Base-by-base conservation (phyloP, 1,284 basidiomycete genomes). In the Cryptococcus maquisensis region DNA sequence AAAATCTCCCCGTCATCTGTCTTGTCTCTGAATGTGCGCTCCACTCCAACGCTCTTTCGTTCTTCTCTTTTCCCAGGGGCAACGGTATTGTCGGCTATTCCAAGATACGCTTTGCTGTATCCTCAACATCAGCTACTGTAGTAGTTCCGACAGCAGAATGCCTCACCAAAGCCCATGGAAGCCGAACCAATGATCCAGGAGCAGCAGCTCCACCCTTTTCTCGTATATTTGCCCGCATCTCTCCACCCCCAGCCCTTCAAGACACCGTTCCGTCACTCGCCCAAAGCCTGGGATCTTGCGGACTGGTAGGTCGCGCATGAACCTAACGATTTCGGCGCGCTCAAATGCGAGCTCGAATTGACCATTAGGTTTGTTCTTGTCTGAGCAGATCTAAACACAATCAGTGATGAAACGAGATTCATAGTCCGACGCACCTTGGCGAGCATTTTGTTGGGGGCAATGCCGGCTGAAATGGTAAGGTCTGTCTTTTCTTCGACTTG, bases 311-410 rank as follows among this genome's bases (percentile, higher is more conserved):
- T 71, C 72, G 13, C 71, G 56, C 70, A 76, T 73, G 75, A 96
- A 97, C 0, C 76, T 76, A 41, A 81, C 81, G 62, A 95, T 86
- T 1, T 81, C 79, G 21, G 83, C 72, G 1, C 81, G 72, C 44
- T 87, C 80, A 67, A 87, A 89, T 3, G 83, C 77, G 36, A 95
- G 81, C 63, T 83, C 82, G 65, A 84, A 96, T 72, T 94, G 90
- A 1, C 92, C 93, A 68, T 96, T 90, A 0, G 93, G 93, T 76
- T 97, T 97, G 75, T 96, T 96, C 85, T 87, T 89, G 72, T 97
- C 93, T 40, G 91, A 95, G 69, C 89, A 93, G 51, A 96, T 95
- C 87, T 94, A 21, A 68, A 10, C 9, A 32, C 26, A 35, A 15
- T 40, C 15, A 16, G 4, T 26, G n/a, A 47, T 52, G 18, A 10